Evolutionary conservation across 208 protist genomes (phyloP).

Genomic region (Phytomonas francai): DNA sequence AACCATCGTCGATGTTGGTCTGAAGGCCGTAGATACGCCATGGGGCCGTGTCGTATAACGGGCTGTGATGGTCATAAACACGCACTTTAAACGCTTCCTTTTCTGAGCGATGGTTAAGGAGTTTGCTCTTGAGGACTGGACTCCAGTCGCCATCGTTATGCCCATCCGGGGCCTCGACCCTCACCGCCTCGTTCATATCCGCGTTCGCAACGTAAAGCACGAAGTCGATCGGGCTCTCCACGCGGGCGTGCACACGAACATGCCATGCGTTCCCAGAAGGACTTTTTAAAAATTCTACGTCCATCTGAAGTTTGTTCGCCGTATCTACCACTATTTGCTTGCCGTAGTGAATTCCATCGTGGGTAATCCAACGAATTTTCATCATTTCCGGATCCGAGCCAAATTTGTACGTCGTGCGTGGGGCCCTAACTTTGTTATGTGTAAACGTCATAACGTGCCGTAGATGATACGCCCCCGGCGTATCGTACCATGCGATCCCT

Average conservation of each 20-base stretch:
- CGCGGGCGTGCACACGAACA: slow-evolving; percentile 56
- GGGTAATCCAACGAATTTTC: slow-evolving; percentile 51
- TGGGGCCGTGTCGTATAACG: slow-evolving; percentile 40
- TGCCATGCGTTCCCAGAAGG: slow-evolving; percentile 72
- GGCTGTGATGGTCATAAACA: slow-evolving; percentile 57
- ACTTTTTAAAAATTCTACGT: slow-evolving; percentile 80
- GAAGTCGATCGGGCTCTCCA: slow-evolving; percentile 39
- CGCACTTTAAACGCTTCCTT: slow-evolving; percentile 43
- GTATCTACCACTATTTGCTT: slow-evolving; percentile 50
- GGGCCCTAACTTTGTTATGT: slow-evolving; percentile 60
- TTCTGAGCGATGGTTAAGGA: slow-evolving; percentile 20
- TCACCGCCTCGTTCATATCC: slow-evolving; percentile 25
- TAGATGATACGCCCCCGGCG: slow-evolving; percentile 33
- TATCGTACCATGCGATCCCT: slow-evolving; percentile 80
- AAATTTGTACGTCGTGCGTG: slow-evolving; percentile 23
- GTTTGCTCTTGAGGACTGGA: slow-evolving; percentile 35
- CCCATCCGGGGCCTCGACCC: slow-evolving; percentile 20
- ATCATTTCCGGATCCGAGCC: slow-evolving; percentile 43
- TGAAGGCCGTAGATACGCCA: slow-evolving; percentile 59
- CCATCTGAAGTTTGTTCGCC: slow-evolving; percentile 30
- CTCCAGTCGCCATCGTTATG: slow-evolving; percentile 53
- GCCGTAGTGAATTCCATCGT: slow-evolving; percentile 79
- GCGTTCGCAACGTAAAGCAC: slow-evolving; percentile 67
- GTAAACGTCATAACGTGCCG: slow-evolving; percentile 57
- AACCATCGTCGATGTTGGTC: slow-evolving; percentile 27